Conservation (phyloP, 345 rosid genomes). For the Euphorbia pulcherrima region DNA sequence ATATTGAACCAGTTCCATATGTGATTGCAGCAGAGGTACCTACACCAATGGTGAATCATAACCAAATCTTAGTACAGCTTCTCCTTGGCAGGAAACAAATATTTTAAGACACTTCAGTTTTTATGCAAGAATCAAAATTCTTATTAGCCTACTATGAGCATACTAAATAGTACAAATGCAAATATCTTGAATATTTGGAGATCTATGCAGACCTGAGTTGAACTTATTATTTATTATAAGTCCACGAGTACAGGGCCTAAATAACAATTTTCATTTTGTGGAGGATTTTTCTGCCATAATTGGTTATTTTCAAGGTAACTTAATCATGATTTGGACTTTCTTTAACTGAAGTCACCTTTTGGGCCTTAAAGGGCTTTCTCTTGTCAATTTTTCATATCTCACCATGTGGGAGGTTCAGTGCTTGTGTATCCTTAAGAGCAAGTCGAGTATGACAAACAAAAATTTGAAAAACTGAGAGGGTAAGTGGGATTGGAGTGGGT, state of each 20-base stretch:
- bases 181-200: background rate
- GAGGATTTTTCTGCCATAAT: background rate
- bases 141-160: background rate
- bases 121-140: background rate
- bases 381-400: background rate
- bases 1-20: conserved; percentile 32
- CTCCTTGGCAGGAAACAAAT: background rate
- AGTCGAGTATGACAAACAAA: background rate
- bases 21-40: conserved; percentile 31
- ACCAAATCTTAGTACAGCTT: background rate
- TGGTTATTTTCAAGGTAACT: background rate
- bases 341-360: background rate
- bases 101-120: background rate
- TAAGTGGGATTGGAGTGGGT: no score
- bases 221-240: no score
- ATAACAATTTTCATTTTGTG: background rate
- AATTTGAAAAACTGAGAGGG: background rate
- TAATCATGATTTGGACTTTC: background rate
- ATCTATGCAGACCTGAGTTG: no score
- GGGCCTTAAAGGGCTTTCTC: background rate
- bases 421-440: no score
- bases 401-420: no score
- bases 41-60: conserved; percentile 7
- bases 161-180: background rate
- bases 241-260: no score